These are phyloP conservation scores for Zasmidium cellare DNA, from an alignment of 2,329 filamentous ascomycete genomes.

Conservation along the genomic window DNA sequence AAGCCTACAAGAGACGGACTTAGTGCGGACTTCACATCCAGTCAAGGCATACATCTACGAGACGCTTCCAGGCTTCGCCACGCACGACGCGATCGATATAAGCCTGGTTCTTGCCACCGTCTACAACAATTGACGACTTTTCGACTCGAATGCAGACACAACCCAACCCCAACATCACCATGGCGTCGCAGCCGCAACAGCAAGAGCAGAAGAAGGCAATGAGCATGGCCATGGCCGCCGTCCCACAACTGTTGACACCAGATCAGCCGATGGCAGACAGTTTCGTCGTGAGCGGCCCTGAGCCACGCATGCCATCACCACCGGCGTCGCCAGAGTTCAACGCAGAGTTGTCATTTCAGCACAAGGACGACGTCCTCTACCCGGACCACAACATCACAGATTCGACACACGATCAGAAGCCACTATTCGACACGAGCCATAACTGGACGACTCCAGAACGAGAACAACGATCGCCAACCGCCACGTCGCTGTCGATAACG, in stretches of 20 bases:
- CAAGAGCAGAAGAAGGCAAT: constrained; percentile 16
- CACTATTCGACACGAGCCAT: constrained; percentile 6
- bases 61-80: constrained; percentile 21
- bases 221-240: constrained; percentile 4
- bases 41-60: constrained; percentile 18
- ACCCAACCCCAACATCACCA: constrained; percentile 7
- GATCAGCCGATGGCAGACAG: constrained; percentile 22
- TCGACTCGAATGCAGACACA: constrained; percentile 1
- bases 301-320: constrained; percentile 19
- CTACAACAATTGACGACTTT: constrained; percentile 5
- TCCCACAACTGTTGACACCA: constrained; percentile 23
- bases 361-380: constrained; percentile 23
- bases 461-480: not conserved
- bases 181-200: constrained; percentile 18
- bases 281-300: constrained; percentile 14
- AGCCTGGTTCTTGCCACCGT: constrained; percentile 11
- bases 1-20: constrained; percentile 11
- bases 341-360: constrained; percentile 10
- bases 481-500: not conserved
- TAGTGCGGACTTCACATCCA: constrained; percentile 17
- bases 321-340: constrained; percentile 24
- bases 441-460: constrained; percentile 3
- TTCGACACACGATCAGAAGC: constrained; percentile 1
- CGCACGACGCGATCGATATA: constrained; percentile 15
- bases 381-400: constrained; percentile 13